Base-by-base conservation (phyloP, 176 grass and related monocot species). In the Carex cristatella region DNA sequence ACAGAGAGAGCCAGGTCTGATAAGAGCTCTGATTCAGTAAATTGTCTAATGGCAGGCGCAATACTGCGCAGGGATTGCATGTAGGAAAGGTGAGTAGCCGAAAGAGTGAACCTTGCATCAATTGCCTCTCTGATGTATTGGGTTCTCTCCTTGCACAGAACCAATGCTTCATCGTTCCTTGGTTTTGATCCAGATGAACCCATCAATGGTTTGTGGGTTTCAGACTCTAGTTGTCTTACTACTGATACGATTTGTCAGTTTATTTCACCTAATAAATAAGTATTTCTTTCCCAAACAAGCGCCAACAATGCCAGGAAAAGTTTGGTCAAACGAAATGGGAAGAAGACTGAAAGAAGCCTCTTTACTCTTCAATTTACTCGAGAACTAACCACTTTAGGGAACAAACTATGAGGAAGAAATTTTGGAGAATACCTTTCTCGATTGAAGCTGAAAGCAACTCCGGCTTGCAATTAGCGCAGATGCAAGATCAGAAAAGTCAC, bases 81-180 rank as follows among this genome's bases (percentile, higher is more conserved):
- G 49, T 99, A 99, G 4, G 91, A 92, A 10, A 99, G 71, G 77
- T 99, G 96, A 2, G 93, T 83, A 8, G 96, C 96, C 33, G 93
- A 99, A 28, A 99, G 79, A 27, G 91, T 85, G 85, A 95, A 89
- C 42, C 93, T 84, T 58, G 93, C 92, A 48, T 95, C 90, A 62
- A 95, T 95, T 3, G 91, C 87, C 27, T 81, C 85, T 85, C 84
- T 89, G 53, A 95, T 99, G 71, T 88, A 80, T 14, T 88, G 86
- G 86, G 90, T 92, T 11, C 93, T 87, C 69, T 99, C 93, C 86
- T 94, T 99, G 88, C 96, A 99, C 35, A 99, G 87, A 84, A 82
- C 79, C 16, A 99, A 84, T 44, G 91, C 96, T 84, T 91, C 90
- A 85, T 95, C 89, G 15, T 88, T 91, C 48, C 82, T 77, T 19